Evolutionary conservation across 2,329 filamentous ascomycete genomes (phyloP).

Genomic region (Sclerotiophoma versabilis): DNA sequence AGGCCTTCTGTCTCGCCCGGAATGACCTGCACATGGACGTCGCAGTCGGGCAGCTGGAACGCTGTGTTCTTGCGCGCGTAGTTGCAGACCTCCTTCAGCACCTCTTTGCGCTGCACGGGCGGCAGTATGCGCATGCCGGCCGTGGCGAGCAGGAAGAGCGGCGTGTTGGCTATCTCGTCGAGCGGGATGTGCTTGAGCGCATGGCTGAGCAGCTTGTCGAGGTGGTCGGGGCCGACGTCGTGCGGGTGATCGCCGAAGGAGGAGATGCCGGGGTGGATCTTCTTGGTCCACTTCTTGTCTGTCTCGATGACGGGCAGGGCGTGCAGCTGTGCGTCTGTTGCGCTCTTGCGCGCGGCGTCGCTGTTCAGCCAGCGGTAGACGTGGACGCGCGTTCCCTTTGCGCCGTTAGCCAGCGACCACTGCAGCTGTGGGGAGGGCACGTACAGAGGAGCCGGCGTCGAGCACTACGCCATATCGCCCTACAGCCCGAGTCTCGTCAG

Average conservation of each 20-base stretch:
- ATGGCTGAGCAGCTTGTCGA: constrained; percentile 80
- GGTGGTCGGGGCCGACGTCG: constrained; percentile 80
- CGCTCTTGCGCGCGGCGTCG: constrained; percentile 68
- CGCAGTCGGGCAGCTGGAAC: constrained; percentile 90
- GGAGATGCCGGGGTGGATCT: constrained; percentile 88
- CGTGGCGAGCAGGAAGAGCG: constrained; percentile 93
- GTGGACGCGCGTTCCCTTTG: constrained; percentile 83
- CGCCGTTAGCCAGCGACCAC: constrained; percentile 26
- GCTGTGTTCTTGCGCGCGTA: constrained; percentile 79
- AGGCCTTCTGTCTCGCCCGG: constrained; percentile 93
- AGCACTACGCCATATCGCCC: constrained; percentile 89
- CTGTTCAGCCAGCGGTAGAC: constrained; percentile 93
- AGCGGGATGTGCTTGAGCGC: constrained; percentile 79
- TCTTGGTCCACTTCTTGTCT: constrained; percentile 87
- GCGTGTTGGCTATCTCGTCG: constrained; percentile 80
- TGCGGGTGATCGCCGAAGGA: constrained; percentile 81
- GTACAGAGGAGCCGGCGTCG: constrained; percentile 90
- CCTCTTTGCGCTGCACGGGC: constrained; percentile 71
- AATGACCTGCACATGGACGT: constrained; percentile 89
- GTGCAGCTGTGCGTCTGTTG: constrained; percentile 65
- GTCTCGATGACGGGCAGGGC: constrained; percentile 82
- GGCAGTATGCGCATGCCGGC: constrained; percentile 91
- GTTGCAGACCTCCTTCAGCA: constrained; percentile 80
- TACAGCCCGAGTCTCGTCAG: constrained; percentile 43
- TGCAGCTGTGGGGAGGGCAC: constrained; percentile 26